Evolutionary conservation across 164 flowering plant species (phyloP), one percentile per base, ranked within the genome.

Genomic region (Buxus sempervirens): DNA sequence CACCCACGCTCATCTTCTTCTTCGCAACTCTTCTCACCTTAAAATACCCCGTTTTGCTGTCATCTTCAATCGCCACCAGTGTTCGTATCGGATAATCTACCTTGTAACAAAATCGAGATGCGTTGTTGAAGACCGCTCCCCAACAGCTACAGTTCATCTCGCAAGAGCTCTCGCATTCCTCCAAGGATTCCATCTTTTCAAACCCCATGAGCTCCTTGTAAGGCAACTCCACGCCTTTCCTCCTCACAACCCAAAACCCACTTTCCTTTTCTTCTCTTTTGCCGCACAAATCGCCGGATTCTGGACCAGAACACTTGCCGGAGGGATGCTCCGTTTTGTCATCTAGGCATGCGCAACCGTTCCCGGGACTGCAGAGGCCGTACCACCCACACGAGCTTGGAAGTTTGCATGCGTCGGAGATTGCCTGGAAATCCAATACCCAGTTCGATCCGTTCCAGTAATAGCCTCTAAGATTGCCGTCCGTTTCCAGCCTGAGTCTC

Each of bases 401-500:
- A 19, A 90, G 72, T 56, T 93, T 88, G 71, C 99, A 96, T 9
- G 77, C 28, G 2, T 78, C 83, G 2, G 75, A 14, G 16, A 93
- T 86, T 0, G 91, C 91, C 55, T 75, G 64, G 74, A 82, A 96
- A 54, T 86, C 86, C 62, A 73, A 15, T 0, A 76, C 73, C 99
- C 99, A 96, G 8, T 20, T 62, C 13, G 86, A 75, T 7, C 87
- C 87, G 64, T 81, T 74, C 98, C 96, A 96, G 69, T 72, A 87
- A 53, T 89, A 88, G 1, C 76, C 96, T 69, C 80, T 87, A 32
- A 96, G 80, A 68, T 96, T 90, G 9, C 99, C 99, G 65, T 96
- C 97, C 1, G 81, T 58, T 73, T 93, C 99, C 10, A 96, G 41
- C 48, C 86, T 83, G 72, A 91, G 48, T 18, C 79, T 74, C 0